Evolutionary conservation across 352 stramenopile genomes (phyloP), one percentile per base, ranked within the genome.

Genomic region (Phytopythium helicoides): DNA sequence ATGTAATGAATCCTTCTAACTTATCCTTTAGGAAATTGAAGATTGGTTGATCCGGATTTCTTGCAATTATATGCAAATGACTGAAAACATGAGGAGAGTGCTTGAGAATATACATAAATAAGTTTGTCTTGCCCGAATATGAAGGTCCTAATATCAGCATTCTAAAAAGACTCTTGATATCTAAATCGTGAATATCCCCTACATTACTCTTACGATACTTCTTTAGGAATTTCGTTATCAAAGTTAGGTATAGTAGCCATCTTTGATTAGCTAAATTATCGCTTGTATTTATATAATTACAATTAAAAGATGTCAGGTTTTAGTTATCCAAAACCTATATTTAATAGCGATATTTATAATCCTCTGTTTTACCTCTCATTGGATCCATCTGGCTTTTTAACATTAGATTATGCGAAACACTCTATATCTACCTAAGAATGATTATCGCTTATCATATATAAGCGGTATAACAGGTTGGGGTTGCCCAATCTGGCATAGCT

Each of bases 11-110:
- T 16, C 39, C 48, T n/a, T 63, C 23, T 15, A 71, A 44, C 36
- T 71, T 71, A 2, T 71, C 62, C 48, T 54, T 55, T 0, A 71
- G 52, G 19, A 63, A 71, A 47, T 66, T 35, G 41, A 63, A 70
- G 2, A 70, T 9, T 21, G 59, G 47, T 52, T 70, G 62, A 33
- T 62, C 15, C 21, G 53, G 52, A 18, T 71, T 62, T 1, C 57
- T 38, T 3, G 53, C 48, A 7, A 66, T 71, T 0, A 71, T 33
- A 54, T 62, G 54, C 21, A 71, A 14, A 46, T 71, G 62, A 21
- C n/a, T 50, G 34, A 57, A 66, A 1, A 66, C 34, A n/a, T 71
- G 19, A 12, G 62, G 62, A n/a, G 21, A 48, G 8, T 57, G 3
- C 14, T 71, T 66, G 0, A 71, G 15, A 19, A 71, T 66, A 37